Conservation (phyloP, 768 basidiomycete species). For the Cyathus striatus region DNA sequence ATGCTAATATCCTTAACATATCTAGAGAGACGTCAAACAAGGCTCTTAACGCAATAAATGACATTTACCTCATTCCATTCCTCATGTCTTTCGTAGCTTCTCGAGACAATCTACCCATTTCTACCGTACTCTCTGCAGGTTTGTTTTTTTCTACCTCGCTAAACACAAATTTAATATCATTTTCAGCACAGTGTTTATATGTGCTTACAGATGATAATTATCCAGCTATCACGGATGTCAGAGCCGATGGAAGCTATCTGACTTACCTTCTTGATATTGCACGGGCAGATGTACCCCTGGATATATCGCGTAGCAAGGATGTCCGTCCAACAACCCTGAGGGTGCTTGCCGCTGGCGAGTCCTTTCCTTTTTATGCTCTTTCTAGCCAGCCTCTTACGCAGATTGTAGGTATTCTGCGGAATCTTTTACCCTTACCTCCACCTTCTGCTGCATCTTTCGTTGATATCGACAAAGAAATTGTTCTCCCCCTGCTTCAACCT, state of each 20-base stretch:
- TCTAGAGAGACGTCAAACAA: conserved; percentile 89
- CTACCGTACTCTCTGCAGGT: conserved; percentile 82
- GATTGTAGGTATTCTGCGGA: conserved; percentile 67
- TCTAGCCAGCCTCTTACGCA: not conserved
- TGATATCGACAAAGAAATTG: conserved; percentile 67
- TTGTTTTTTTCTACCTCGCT: conserved; percentile 11
- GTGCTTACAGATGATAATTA: conserved; percentile 89
- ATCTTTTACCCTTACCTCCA: conserved; percentile 73
- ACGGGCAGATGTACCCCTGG: conserved; percentile 28
- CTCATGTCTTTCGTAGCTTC: conserved; percentile 85
- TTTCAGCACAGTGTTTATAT: conserved; percentile 83
- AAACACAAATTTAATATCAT: conserved; percentile 1
- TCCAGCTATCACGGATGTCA: conserved; percentile 64
- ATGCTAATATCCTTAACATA: conserved; percentile 17
- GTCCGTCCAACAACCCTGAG: conserved; percentile 48
- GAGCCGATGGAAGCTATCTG: conserved; percentile 53
- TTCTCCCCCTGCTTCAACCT: conserved; percentile 68
- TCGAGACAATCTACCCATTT: conserved; percentile 59
- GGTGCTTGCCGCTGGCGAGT: conserved; percentile 65
- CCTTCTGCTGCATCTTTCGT: conserved; percentile 54
- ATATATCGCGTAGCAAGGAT: conserved; percentile 40
- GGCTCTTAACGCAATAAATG: conserved; percentile 82
- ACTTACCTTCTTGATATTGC: conserved; percentile 64
- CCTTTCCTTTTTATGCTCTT: not conserved
- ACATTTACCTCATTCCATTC: conserved; percentile 73